Evolutionary conservation across 371 early-diverging fungal genomes (phyloP).

Genomic region (Mucor indicus): DNA sequence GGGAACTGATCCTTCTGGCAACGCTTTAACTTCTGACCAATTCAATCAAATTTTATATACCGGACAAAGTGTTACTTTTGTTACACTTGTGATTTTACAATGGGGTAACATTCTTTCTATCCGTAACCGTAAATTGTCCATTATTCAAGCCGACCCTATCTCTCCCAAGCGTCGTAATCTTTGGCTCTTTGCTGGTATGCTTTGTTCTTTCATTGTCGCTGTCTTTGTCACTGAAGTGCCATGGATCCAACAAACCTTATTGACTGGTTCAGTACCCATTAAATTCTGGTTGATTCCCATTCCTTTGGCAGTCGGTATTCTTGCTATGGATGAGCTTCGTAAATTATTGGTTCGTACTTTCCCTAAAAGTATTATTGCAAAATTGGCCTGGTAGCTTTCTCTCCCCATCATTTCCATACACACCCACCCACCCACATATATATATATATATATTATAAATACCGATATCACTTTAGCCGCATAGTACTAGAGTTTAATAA

Average conservation of each 20-base stretch:
- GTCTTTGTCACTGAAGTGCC: constrained; percentile 54
- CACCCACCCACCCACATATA: too few species aligned
- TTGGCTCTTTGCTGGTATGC: constrained; percentile 44
- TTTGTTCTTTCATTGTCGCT: constrained; percentile 42
- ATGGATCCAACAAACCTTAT: constrained; percentile 53
- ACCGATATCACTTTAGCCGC: too few species aligned
- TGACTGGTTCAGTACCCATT: constrained; percentile 60
- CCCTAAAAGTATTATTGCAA: constrained; percentile 23
- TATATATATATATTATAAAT: too few species aligned
- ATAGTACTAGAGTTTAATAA: too few species aligned
- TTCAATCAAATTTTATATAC: constrained; percentile 39
- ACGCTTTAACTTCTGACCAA: constrained; percentile 26
- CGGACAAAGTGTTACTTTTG: constrained; percentile 59
- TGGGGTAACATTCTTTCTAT: constrained; percentile 48
- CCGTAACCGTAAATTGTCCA: constrained; percentile 57
- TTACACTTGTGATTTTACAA: constrained; percentile 59
- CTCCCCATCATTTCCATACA: too few species aligned
- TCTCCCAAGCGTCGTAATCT: constrained; percentile 36
- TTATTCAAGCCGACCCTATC: constrained; percentile 55
- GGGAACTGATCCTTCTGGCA: constrained; percentile 46
- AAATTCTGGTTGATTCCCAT: constrained; percentile 69
- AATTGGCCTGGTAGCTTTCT: constrained; percentile 12
- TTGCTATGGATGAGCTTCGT: constrained; percentile 52
- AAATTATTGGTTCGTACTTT: constrained; percentile 47
- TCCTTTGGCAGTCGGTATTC: constrained; percentile 47